These are phyloP conservation scores for Bryoerythrophyllum caledonicum DNA, from an alignment of 225 moss, liverwort and hornwort species.

Conservation along the genomic window DNA sequence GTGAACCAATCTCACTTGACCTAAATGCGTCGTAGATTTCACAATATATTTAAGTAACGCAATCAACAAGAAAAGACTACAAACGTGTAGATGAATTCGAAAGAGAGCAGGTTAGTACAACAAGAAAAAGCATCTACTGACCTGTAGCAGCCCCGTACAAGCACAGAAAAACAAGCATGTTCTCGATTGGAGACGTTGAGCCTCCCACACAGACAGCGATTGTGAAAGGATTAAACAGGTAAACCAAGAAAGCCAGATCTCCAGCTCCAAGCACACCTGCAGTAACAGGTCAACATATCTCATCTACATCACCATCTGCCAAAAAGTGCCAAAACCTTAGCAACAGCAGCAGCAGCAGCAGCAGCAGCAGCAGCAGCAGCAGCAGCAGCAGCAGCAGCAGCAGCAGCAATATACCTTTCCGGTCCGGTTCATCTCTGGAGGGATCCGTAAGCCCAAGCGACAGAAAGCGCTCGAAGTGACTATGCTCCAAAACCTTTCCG, in stretches of 20 bases:
- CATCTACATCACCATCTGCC: not conserved
- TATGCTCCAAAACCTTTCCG: constrained; percentile 61
- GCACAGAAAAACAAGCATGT: constrained; percentile 56
- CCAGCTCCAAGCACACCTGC: constrained; percentile 51
- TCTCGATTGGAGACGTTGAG: constrained; percentile 84
- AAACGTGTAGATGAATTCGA: constrained; percentile 3
- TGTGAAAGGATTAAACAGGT: constrained; percentile 85
- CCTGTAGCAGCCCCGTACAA: constrained; percentile 86
- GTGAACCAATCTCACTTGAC: not conserved
- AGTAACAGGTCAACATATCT: constrained; percentile 5
- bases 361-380: no score
- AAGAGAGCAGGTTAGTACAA: constrained; percentile 2
- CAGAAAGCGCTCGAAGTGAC: constrained; percentile 39
- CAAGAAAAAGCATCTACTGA: constrained; percentile 25
- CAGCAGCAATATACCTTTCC: constrained; percentile 27
- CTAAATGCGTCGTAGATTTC: not conserved
- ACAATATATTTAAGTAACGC: constrained; percentile 3
- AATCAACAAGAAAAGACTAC: not conserved
- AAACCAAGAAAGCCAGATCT: constrained; percentile 68
- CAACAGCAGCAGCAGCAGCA: not conserved
- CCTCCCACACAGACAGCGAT: constrained; percentile 95
- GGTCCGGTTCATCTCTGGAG: constrained; percentile 8
- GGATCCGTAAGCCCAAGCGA: constrained; percentile 40
- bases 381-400: no score
- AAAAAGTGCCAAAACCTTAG: not conserved